These are phyloP conservation scores for Chrysochromulina tobinii DNA, from an alignment of 78 protist species.

Conservation along the genomic window DNA sequence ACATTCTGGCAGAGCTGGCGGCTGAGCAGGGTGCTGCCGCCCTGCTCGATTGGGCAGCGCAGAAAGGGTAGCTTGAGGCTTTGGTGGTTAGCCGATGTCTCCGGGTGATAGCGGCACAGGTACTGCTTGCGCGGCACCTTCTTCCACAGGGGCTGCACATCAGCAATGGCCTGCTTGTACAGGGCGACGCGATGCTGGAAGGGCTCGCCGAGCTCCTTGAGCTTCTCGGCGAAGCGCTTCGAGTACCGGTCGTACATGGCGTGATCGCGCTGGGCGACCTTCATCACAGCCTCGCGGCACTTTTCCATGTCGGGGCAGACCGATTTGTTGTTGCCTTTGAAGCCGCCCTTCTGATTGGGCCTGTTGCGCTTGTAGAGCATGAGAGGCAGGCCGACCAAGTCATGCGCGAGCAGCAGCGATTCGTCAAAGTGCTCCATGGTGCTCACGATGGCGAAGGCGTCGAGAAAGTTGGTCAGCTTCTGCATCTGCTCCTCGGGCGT, in stretches of 20 bases:
- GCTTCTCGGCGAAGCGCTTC: not conserved
- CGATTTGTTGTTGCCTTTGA: not conserved
- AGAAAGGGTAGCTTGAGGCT: not conserved
- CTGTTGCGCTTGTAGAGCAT: not conserved
- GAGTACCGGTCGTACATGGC: not conserved
- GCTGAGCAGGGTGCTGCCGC: no score
- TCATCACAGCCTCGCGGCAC: not conserved
- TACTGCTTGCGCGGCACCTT: no score
- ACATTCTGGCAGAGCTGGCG: not conserved
- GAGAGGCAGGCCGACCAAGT: not conserved
- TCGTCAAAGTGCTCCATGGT: not conserved
- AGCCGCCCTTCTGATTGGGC: not conserved
- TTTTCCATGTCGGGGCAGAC: conserved; percentile 13
- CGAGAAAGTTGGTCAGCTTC: no score
- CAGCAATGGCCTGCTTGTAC: not conserved
- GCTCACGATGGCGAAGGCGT: not conserved
- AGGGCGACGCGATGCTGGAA: not conserved
- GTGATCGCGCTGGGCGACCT: not conserved
- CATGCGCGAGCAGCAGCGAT: not conserved
- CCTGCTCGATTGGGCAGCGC: not conserved
- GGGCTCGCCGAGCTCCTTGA: not conserved
- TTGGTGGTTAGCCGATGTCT: not conserved
- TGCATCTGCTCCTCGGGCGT: no score
- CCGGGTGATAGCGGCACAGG: not conserved
- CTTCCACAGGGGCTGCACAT: no score